Percentiles rank a stretch among this genome's conserved stretches.
phyloP scores from a whole-genome alignment of 768 basidiomycete species.

The Lentinula lateritia region DNA sequence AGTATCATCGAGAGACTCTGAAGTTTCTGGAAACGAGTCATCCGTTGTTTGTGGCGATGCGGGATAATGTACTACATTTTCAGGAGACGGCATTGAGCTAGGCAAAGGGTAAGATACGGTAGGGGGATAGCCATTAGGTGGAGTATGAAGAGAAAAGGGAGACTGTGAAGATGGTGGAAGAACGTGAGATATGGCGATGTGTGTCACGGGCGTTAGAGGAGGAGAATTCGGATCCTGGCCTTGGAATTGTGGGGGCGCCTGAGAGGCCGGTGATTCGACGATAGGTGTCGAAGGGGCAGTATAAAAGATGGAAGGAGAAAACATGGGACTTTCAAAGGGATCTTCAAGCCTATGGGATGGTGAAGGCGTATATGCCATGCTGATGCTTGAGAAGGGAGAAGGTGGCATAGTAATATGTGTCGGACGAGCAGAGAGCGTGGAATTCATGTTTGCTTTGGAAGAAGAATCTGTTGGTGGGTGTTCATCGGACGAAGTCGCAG shows the following conservation, averaged over 20 bases:
- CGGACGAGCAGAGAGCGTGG: constrained; percentile 21
- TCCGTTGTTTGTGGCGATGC: constrained; percentile 19
- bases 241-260: constrained; percentile 35
- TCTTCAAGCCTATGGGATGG: constrained; percentile 29
- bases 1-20: constrained; percentile 33
- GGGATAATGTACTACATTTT: constrained; percentile 1
- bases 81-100: constrained; percentile 13
- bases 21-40: constrained; percentile 26
- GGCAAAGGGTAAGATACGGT: constrained; percentile 15
- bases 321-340: constrained; percentile 28
- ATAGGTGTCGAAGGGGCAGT: constrained; percentile 45
- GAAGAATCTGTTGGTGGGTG: not conserved
- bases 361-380: constrained; percentile 23
- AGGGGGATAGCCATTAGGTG: constrained; percentile 15
- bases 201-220: constrained; percentile 11
- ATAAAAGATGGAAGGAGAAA: constrained; percentile 37
- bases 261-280: constrained; percentile 25
- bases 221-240: constrained; percentile 19
- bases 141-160: constrained; percentile 22
- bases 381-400: constrained; percentile 25
- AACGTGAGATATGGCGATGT: constrained; percentile 5
- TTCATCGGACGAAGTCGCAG: constrained; percentile 6
- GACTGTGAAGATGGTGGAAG: constrained; percentile 15
- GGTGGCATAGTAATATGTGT: constrained; percentile 27
- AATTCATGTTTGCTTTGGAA: constrained; percentile 12